These are phyloP conservation scores for Fusarium brevicatenulatum DNA, from an alignment of 2,329 filamentous ascomycete genomes.

Conservation along the genomic window DNA sequence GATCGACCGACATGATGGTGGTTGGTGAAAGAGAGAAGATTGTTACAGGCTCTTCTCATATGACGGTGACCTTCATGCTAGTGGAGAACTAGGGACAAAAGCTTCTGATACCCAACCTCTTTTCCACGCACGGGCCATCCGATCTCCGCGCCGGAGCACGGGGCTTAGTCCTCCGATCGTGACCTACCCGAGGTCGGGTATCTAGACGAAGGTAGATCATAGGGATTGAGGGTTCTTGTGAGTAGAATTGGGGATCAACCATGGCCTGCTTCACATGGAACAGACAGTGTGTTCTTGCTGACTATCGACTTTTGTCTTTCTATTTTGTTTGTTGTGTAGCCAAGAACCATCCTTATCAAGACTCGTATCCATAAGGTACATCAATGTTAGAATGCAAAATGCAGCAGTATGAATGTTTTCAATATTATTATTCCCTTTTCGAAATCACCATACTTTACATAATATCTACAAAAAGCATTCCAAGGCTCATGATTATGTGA, in stretches of 20 bases:
- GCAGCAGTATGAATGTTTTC: not conserved
- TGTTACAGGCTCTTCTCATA: slow-evolving; percentile 41
- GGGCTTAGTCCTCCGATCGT: slow-evolving; percentile 24
- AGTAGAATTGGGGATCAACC: not conserved
- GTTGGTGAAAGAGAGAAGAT: slow-evolving; percentile 39
- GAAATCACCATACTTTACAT: not conserved
- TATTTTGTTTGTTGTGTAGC: not conserved
- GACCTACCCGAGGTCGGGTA: slow-evolving; percentile 25
- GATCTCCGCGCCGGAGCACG: slow-evolving; percentile 36
- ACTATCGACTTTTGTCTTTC: not conserved
- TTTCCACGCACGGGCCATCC: slow-evolving; percentile 39
- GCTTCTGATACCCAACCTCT: slow-evolving; percentile 41
- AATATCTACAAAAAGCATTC: not conserved
- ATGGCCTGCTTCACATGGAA: not conserved
- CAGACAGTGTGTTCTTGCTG: not conserved
- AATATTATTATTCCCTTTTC: not conserved
- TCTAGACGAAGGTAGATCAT: slow-evolving; percentile 20
- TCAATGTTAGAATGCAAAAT: not conserved
- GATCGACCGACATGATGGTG: slow-evolving; percentile 77
- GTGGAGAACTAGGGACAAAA: slow-evolving; percentile 39
- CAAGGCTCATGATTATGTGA: not conserved
- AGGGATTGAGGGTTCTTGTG: not conserved
- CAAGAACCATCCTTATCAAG: not conserved
- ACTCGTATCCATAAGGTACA: not conserved
- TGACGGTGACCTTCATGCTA: slow-evolving; percentile 45